These are phyloP conservation scores for Obelidium mucronatum DNA, from an alignment of 192 early-diverging fungal species.

Conservation along the genomic window DNA sequence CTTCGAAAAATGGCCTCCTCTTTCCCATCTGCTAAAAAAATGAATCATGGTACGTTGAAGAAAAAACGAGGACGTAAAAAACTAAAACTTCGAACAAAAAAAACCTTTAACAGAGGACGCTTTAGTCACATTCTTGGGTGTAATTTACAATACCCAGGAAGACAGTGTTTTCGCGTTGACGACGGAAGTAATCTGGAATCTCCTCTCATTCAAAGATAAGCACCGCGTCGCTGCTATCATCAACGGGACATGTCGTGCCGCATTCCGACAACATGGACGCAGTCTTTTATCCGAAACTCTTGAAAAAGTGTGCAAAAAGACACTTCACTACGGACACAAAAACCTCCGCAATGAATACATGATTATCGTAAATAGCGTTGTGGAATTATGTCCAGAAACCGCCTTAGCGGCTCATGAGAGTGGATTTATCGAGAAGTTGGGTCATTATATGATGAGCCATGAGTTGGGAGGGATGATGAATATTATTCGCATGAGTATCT, in stretches of 20 bases:
- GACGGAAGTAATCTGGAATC: slow-evolving; percentile 34
- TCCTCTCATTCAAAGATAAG: slow-evolving; percentile 25
- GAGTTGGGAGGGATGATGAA: slow-evolving; percentile 26
- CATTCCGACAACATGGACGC: not conserved
- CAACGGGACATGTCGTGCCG: not conserved
- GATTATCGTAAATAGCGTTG: slow-evolving; percentile 1
- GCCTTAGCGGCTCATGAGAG: not conserved
- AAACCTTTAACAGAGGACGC: not conserved
- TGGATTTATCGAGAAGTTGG: slow-evolving; percentile 20
- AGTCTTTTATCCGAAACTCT: not conserved
- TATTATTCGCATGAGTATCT: slow-evolving; percentile 4
- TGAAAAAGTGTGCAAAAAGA: slow-evolving; percentile 2
- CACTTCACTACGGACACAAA: not conserved
- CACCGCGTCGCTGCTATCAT: not conserved
- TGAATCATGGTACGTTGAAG: not conserved
- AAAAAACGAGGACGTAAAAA: too few relatives aligned
- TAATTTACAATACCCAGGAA: slow-evolving; percentile 1
- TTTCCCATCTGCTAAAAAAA: slow-evolving; percentile 2
- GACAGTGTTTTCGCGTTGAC: not conserved
- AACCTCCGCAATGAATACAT: slow-evolving; percentile 19
- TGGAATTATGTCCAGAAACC: not conserved
- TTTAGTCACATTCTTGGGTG: slow-evolving; percentile 1
- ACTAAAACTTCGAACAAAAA: too few relatives aligned
- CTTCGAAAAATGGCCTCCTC: slow-evolving; percentile 1
- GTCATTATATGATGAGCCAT: slow-evolving; percentile 23